Evolutionary conservation across 441 rosid genomes (phyloP).

Genomic region (Kokia cookei): DNA sequence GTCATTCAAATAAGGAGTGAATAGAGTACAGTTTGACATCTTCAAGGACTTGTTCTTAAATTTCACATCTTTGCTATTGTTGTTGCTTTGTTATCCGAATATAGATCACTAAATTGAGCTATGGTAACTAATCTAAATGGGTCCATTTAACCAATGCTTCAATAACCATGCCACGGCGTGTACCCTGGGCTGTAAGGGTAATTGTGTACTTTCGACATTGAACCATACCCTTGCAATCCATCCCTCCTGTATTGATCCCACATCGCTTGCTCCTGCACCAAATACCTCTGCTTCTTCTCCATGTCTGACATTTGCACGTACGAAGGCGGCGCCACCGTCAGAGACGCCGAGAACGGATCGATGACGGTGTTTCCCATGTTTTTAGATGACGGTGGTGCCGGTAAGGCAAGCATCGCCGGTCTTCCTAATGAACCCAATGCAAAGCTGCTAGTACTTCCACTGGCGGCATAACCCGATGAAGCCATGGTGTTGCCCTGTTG

Average conservation of each 20-base stretch:
- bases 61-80: no score
- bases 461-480: conserved; percentile 11
- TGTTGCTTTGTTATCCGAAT: no score
- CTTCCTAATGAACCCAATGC: conserved; percentile 47
- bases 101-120: no score
- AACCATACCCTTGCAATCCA: conserved; percentile 47
- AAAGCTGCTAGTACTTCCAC: conserved; percentile 57
- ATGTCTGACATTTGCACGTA: conserved; percentile 65
- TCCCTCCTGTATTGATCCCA: conserved; percentile 49
- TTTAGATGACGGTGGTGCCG: conserved; percentile 32
- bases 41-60: no score
- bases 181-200: conserved; percentile 27
- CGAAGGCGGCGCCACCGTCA: conserved; percentile 36
- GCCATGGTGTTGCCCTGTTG: conserved; percentile 33
- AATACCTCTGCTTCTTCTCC: conserved; percentile 54
- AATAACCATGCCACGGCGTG: conserved; percentile 10
- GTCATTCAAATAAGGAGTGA: no score
- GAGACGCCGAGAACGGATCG: conserved; percentile 53
- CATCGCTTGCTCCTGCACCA: conserved; percentile 49
- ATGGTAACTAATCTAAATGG: conserved; percentile 8
- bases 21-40: no score
- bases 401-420: conserved; percentile 47
- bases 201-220: conserved; percentile 19
- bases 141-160: background rate
- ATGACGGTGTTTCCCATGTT: conserved; percentile 9